A percentile compares a stretch with the other conserved stretches of the same genome.
phyloP scores from a whole-genome alignment of 306 rosid species.

The Fragaria iinumae region DNA sequence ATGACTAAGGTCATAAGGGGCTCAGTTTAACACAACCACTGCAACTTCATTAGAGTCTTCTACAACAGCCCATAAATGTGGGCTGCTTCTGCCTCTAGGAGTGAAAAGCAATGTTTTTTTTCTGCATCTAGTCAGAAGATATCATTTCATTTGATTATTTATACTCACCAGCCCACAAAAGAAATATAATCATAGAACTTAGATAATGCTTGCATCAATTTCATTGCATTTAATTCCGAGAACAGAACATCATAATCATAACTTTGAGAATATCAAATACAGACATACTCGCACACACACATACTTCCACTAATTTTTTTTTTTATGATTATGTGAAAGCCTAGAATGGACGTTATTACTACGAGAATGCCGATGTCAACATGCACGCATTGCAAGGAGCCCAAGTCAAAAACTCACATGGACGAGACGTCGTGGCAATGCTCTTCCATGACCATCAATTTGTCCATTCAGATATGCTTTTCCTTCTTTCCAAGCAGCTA shows the following conservation, averaged over 20 bases:
- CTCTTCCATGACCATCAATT: conserved; percentile 64
- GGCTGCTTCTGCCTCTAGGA: not conserved
- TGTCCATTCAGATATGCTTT: conserved; percentile 69
- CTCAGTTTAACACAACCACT: not conserved
- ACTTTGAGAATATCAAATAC: not conserved
- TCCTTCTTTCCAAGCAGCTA: conserved; percentile 98
- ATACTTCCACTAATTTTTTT: not conserved
- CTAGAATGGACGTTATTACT: not conserved
- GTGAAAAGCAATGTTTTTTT: not conserved
- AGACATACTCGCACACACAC: not conserved
- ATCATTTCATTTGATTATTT: not conserved
- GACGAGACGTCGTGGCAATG: conserved; percentile 55
- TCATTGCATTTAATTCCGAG: not conserved
- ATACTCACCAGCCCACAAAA: not conserved
- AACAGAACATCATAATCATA: not conserved
- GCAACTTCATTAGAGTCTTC: not conserved
- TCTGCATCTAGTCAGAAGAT: not conserved
- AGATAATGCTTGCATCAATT: not conserved
- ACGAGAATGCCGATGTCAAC: not conserved
- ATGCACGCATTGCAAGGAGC: conserved; percentile 8
- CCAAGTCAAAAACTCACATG: conserved; percentile 58
- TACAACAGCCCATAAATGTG: not conserved
- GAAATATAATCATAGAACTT: not conserved
- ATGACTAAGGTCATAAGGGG: not conserved
- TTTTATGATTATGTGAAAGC: not conserved